Conservation (phyloP, 2,329 filamentous ascomycete genomes). For the Ceratocystis lukuohia region DNA sequence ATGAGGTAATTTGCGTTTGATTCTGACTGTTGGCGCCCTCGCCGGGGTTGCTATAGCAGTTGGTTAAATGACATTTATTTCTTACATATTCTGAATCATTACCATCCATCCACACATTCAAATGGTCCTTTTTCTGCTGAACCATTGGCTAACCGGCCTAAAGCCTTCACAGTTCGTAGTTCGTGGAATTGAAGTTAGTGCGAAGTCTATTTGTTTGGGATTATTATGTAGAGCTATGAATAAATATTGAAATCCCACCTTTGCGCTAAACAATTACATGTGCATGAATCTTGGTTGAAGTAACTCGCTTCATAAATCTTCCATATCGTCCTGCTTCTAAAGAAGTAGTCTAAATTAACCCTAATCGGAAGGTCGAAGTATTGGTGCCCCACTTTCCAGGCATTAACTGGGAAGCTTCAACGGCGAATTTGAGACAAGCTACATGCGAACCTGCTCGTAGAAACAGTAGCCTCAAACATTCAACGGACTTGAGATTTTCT, state of each 20-base stretch:
- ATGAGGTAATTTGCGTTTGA: slow-evolving; percentile 99
- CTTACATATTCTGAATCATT: slow-evolving; percentile 98
- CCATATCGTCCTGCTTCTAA: not conserved
- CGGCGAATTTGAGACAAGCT: not conserved
- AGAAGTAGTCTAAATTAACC: not conserved
- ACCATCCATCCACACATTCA: not conserved
- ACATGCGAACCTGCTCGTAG: not conserved
- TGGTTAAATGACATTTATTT: slow-evolving; percentile 74
- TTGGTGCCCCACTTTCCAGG: not conserved
- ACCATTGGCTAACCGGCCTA: not conserved
- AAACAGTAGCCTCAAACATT: not conserved
- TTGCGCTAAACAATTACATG: too few relatives aligned
- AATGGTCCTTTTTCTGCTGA: not conserved
- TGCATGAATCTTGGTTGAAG: too few relatives aligned
- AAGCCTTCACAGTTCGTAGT: not conserved
- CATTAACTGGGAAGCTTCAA: not conserved
- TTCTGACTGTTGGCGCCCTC: slow-evolving; percentile 66
- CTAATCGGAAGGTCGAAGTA: not conserved
- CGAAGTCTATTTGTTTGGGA: too few relatives aligned
- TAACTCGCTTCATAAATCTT: too few relatives aligned
- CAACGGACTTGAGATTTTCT: not conserved
- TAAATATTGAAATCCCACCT: too few relatives aligned
- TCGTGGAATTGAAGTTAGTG: not conserved
- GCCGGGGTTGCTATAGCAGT: slow-evolving; percentile 77
- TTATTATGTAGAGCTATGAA: too few relatives aligned